These are phyloP conservation scores for Jackrogersella minutella DNA, from an alignment of 495 filamentous ascomycete species.

Conservation along the genomic window DNA sequence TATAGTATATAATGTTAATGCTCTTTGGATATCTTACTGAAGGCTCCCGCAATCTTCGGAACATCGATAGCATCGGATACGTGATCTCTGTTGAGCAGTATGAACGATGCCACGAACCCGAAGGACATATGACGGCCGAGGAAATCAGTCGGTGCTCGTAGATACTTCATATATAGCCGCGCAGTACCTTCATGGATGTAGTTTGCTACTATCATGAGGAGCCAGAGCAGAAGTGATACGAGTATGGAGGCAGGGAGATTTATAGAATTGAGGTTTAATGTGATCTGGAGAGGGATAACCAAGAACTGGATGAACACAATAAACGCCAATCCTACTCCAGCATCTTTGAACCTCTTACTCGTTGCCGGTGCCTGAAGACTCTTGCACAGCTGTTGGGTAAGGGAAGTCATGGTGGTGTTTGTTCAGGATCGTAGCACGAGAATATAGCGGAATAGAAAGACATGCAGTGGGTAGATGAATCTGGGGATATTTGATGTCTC, in stretches of 20 bases:
- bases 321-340: conserved; percentile 34
- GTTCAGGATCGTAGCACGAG: conserved; percentile 19
- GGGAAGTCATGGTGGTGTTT: conserved; percentile 23
- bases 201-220: conserved; percentile 32
- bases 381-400: conserved; percentile 34
- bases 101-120: conserved; percentile 56
- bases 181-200: conserved; percentile 24
- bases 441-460: conserved; percentile 27
- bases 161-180: conserved; percentile 45
- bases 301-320: conserved; percentile 35
- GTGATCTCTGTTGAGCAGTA: conserved; percentile 54
- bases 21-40: conserved; percentile 41
- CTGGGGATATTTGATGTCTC: conserved; percentile 17
- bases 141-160: conserved; percentile 52
- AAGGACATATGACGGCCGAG: conserved; percentile 59
- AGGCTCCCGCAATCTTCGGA: conserved; percentile 49
- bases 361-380: conserved; percentile 32
- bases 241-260: conserved; percentile 42
- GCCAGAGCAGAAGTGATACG: conserved; percentile 36
- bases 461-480: conserved; percentile 21
- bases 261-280: conserved; percentile 35
- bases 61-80: conserved; percentile 43
- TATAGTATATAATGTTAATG: neutral
- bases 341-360: conserved; percentile 37
- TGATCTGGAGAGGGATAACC: conserved; percentile 36